Evolutionary conservation across 2,329 filamentous ascomycete species (phyloP).

Genomic region (Lachnellula cervina): DNA sequence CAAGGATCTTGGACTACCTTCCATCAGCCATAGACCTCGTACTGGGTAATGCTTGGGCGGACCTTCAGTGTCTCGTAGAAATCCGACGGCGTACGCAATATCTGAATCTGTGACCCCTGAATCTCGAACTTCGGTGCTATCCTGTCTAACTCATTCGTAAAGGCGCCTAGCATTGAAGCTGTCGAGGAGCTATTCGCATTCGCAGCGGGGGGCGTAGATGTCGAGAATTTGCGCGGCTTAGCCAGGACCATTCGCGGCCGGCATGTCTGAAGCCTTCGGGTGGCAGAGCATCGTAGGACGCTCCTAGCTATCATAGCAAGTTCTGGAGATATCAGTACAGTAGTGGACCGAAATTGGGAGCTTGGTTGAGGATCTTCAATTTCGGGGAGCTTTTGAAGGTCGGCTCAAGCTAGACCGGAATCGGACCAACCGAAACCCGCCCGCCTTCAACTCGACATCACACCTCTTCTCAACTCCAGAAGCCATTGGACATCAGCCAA

Average conservation of each 20-base stretch:
- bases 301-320: conserved; percentile 34
- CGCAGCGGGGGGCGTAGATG: conserved; percentile 19
- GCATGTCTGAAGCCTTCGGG: conserved; percentile 24
- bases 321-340: neutral
- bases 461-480: conserved; percentile 12
- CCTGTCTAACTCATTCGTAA: conserved; percentile 74
- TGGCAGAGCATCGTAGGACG: conserved; percentile 30
- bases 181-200: conserved; percentile 38
- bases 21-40: conserved; percentile 24
- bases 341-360: neutral
- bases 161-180: conserved; percentile 49
- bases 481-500: conserved; percentile 35
- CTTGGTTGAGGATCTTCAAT: neutral
- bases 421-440: conserved; percentile 14
- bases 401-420: conserved; percentile 15
- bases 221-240: conserved; percentile 29
- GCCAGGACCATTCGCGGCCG: conserved; percentile 16
- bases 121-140: conserved; percentile 90
- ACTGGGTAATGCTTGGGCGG: conserved; percentile 18
- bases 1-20: conserved; percentile 69
- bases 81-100: conserved; percentile 75
- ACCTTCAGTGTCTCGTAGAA: conserved; percentile 93
- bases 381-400: conserved; percentile 1
- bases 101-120: conserved; percentile 70
- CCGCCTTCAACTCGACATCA: conserved; percentile 11